Base-by-base conservation (phyloP, 2,329 filamentous ascomycete genomes). In the Beauveria australis region DNA sequence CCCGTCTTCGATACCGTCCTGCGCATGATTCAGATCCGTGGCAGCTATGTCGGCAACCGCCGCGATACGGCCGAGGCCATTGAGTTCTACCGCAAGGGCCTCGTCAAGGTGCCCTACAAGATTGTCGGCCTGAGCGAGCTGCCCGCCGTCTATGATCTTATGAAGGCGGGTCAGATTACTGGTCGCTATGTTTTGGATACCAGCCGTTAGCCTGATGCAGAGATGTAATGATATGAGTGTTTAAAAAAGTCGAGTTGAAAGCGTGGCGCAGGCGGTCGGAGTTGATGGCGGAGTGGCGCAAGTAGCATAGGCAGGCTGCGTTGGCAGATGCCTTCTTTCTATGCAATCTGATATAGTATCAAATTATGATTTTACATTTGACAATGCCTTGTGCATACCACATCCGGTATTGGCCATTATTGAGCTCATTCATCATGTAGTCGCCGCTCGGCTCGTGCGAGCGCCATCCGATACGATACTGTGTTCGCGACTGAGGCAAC, bases 21-120 rank as follows among this genome's bases (percentile, higher is more conserved):
- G 71, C 79, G 87, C 76, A 96, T 96, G 91, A 87, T 97, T 78
- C 87, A 76, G 68, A 97, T 97, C 81, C 90, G 90, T 79, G 92
- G 92, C 63, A 91, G 87, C 68, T 97, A 97, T 72, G 93, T 97
- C 66, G 93, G 93, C 61, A 97, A 96, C 79, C 85, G 93, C 66
- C 86, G 89, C 72, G 93, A 97, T 73, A 88, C 87, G 1, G 84
- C 87, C 58, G 93, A 97, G 79, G 92, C 93, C 3, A 80, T 97
- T 64, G 92, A 97, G 66, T 97, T 97, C 79, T 97, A 85, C 80
- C 78, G 82, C 61, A 82, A 89, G 24, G 93, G 93, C 18, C 77
- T 95, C 65, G 92, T 97, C 81, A 88, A 91, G 71, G 86, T 87
- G 5, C 93, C 93, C 8, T 94, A 83, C 84, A 95, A 96, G 87